phyloP scores from a whole-genome alignment of 2,329 filamentous ascomycete species.

The Calonectria hongkongensis region DNA sequence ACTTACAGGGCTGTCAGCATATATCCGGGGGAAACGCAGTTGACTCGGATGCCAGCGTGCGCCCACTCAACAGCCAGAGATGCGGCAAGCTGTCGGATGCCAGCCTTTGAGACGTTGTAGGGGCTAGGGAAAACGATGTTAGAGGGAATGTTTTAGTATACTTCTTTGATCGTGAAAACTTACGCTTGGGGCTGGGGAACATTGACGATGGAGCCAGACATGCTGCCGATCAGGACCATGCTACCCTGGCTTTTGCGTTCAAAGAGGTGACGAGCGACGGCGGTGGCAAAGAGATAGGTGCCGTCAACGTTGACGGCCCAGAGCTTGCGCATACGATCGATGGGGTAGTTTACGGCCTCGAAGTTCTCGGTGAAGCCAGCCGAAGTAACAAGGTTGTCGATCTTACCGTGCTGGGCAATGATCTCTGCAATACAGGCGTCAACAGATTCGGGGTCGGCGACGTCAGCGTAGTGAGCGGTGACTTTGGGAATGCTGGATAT shows the following conservation, averaged over 20 bases:
- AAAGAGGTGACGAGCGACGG: slow-evolving; percentile 92
- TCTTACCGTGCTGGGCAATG: slow-evolving; percentile 79
- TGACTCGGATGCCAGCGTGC: slow-evolving; percentile 89
- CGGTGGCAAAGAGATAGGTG: slow-evolving; percentile 90
- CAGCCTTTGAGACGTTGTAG: slow-evolving; percentile 95
- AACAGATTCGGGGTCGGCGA: slow-evolving; percentile 87
- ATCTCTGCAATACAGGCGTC: slow-evolving; percentile 81
- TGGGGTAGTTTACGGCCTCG: slow-evolving; percentile 91
- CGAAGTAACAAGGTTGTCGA: slow-evolving; percentile 95
- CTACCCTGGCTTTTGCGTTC: slow-evolving; percentile 85
- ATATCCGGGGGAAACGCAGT: slow-evolving; percentile 96
- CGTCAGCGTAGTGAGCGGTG: slow-evolving; percentile 93
- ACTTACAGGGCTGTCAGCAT: slow-evolving; percentile 95
- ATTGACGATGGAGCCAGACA: slow-evolving; percentile 95
- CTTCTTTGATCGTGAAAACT: slow-evolving; percentile 52
- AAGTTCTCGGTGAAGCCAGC: slow-evolving; percentile 98
- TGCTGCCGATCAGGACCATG: slow-evolving; percentile 96
- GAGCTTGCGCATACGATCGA: slow-evolving; percentile 93
- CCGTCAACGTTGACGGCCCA: slow-evolving; percentile 96
- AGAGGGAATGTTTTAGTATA: not conserved
- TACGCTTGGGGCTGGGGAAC: slow-evolving; percentile 92
- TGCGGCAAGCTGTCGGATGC: slow-evolving; percentile 89
- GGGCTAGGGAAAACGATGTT: slow-evolving; percentile 67
- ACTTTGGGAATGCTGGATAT: slow-evolving; percentile 81
- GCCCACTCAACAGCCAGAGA: slow-evolving; percentile 97